Conservation (phyloP, 805 yeast genomes). For the Cyberlindnera xylosilytica region DNA sequence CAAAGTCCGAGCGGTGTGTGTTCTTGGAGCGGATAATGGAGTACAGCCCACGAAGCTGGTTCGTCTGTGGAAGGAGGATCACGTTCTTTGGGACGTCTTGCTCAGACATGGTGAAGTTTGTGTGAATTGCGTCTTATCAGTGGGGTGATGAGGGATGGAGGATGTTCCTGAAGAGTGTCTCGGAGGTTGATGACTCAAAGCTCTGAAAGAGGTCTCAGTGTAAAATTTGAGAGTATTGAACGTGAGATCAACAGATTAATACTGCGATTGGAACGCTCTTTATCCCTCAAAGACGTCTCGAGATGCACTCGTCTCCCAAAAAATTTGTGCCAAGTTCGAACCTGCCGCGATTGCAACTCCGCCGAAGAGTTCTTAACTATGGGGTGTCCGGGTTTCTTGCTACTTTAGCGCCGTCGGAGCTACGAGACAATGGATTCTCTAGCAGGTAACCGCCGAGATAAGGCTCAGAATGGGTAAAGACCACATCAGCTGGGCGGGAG, state of each 20-base stretch:
- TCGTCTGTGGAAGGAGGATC: conserved; percentile 75
- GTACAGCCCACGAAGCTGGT: conserved; percentile 83
- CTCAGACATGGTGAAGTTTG: not conserved
- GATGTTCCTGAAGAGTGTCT: too few relatives aligned
- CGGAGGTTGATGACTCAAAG: too few relatives aligned
- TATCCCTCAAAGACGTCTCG: not conserved
- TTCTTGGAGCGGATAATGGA: conserved; percentile 82
- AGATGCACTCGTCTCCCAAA: not conserved
- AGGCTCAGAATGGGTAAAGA: too few relatives aligned
- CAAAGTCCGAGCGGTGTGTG: conserved; percentile 88
- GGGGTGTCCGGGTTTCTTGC: conserved; percentile 1
- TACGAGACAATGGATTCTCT: not conserved
- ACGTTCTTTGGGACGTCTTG: conserved; percentile 42
- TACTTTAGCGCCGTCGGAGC: not conserved
- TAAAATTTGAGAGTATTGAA: too few relatives aligned
- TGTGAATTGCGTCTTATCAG: not conserved
- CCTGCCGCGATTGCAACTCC: not conserved
- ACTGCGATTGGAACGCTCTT: too few relatives aligned
- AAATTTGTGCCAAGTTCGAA: not conserved
- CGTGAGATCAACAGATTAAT: too few relatives aligned
- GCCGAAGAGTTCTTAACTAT: not conserved
- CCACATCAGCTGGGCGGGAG: too few relatives aligned
- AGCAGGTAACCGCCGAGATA: too few relatives aligned
- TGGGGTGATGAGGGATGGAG: not conserved
- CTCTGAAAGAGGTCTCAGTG: too few relatives aligned